These are phyloP conservation scores for Camillea tinctor DNA, from an alignment of 2,329 filamentous ascomycete species.

Conservation along the genomic window DNA sequence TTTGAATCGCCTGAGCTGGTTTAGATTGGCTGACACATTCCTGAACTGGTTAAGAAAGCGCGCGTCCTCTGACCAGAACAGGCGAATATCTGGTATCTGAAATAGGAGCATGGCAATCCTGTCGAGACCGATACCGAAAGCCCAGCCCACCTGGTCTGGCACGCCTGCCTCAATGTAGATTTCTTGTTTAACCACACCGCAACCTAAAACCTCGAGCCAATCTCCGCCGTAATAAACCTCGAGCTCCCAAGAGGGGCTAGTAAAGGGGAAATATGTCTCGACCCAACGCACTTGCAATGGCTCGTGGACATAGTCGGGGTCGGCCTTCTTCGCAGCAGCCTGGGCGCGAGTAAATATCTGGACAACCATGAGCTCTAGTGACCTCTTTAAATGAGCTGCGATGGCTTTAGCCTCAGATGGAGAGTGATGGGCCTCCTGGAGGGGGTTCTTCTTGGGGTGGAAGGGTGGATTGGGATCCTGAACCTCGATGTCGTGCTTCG, in stretches of 20 bases:
- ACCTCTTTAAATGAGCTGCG: constrained; percentile 81
- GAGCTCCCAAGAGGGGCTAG: constrained; percentile 90
- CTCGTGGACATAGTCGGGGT: constrained; percentile 56
- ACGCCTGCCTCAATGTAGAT: constrained; percentile 76
- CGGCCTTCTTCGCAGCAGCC: constrained; percentile 56
- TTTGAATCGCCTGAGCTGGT: constrained; percentile 61
- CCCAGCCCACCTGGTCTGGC: constrained; percentile 80
- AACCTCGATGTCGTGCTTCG: constrained; percentile 71
- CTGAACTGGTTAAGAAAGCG: constrained; percentile 87
- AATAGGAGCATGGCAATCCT: constrained; percentile 97
- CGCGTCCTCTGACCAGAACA: constrained; percentile 88
- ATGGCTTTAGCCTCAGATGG: constrained; percentile 79
- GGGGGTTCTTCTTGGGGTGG: constrained; percentile 76
- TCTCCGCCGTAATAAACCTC: constrained; percentile 93
- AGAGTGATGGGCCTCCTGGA: constrained; percentile 71
- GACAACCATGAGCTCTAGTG: constrained; percentile 84
- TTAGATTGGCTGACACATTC: constrained; percentile 53
- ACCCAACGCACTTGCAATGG: constrained; percentile 89
- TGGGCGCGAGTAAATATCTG: constrained; percentile 82
- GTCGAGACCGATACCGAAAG: constrained; percentile 91
- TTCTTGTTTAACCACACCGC: constrained; percentile 81
- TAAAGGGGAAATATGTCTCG: constrained; percentile 97
- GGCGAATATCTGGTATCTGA: constrained; percentile 90
- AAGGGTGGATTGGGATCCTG: constrained; percentile 80
- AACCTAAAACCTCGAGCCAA: constrained; percentile 96